Evolutionary conservation across 2,329 filamentous ascomycete species (phyloP).

Genomic region (Tolypocladium nubicola): DNA sequence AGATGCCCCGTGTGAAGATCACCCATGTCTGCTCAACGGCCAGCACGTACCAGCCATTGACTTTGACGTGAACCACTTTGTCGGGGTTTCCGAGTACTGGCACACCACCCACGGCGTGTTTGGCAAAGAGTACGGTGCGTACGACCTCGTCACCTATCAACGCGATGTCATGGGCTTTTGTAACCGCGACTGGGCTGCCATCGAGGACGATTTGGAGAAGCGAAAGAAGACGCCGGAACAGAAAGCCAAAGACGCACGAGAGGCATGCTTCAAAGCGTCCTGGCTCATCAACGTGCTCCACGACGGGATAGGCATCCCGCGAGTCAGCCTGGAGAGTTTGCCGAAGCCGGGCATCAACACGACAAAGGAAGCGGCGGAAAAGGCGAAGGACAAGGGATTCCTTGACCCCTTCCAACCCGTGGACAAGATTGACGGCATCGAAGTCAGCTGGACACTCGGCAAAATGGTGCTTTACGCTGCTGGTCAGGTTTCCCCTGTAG

Average conservation of each 20-base stretch:
- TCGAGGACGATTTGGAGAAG: conserved; percentile 53
- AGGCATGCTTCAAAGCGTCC: conserved; percentile 95
- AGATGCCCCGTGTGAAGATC: conserved; percentile 70
- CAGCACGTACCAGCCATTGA: conserved; percentile 92
- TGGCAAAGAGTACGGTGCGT: conserved; percentile 65
- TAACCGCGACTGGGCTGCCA: conserved; percentile 68
- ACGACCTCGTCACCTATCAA: conserved; percentile 87
- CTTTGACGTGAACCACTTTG: conserved; percentile 94
- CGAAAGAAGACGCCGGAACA: conserved; percentile 66
- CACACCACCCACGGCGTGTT: conserved; percentile 96
- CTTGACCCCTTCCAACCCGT: conserved; percentile 84
- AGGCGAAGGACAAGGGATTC: conserved; percentile 64
- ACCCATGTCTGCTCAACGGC: conserved; percentile 82
- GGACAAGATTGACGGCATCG: conserved; percentile 80
- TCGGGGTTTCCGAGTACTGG: conserved; percentile 98
- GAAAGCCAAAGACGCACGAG: conserved; percentile 67
- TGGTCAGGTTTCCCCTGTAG: conserved; percentile 64
- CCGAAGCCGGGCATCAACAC: conserved; percentile 49
- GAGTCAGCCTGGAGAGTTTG: conserved; percentile 64
- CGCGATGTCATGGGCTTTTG: conserved; percentile 78
- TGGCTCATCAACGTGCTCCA: conserved; percentile 97
- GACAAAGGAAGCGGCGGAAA: conserved; percentile 58
- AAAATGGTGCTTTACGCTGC: conserved; percentile 95
- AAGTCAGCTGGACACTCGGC: conserved; percentile 94
- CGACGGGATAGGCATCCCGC: conserved; percentile 87